phyloP scores from a whole-genome alignment of 176 grass and related monocot species.

The Aegilops umbellulata region DNA sequence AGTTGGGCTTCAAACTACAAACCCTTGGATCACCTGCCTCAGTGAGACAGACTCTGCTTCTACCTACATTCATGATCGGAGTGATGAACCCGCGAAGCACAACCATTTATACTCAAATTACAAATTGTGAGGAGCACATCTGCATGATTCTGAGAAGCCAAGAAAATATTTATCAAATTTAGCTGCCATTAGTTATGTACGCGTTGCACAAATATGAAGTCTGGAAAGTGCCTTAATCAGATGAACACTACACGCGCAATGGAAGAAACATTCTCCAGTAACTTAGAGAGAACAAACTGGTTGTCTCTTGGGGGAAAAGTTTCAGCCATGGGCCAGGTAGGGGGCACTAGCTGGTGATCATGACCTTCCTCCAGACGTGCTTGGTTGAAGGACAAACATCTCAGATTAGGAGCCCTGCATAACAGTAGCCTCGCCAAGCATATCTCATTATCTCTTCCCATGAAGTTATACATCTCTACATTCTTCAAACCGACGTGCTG shows the following conservation, averaged over 20 bases:
- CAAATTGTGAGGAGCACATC: too few species aligned
- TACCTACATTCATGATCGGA: too few species aligned
- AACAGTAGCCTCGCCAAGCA: not conserved
- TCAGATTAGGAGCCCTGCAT: not conserved
- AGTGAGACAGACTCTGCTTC: too few species aligned
- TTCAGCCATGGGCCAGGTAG: not conserved
- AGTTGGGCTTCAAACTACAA: too few species aligned
- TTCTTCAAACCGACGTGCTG: not conserved
- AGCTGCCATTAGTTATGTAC: not conserved
- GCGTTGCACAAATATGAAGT: not conserved
- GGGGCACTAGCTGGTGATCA: not conserved
- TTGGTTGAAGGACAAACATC: not conserved
- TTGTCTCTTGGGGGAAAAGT: not conserved
- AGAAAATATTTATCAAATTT: not conserved
- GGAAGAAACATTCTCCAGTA: not conserved
- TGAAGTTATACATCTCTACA: slow-evolving; percentile 14
- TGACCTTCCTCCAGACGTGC: not conserved
- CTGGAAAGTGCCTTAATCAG: not conserved
- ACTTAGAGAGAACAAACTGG: not conserved
- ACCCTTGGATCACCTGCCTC: too few species aligned
- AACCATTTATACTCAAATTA: too few species aligned
- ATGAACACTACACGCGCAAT: not conserved
- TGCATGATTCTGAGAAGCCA: too few species aligned
- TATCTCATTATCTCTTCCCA: slow-evolving; percentile 9
- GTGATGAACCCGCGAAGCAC: too few species aligned